phyloP scores from a whole-genome alignment of 2,329 filamentous ascomycete species.

The Pseudogymnoascus sp. region DNA sequence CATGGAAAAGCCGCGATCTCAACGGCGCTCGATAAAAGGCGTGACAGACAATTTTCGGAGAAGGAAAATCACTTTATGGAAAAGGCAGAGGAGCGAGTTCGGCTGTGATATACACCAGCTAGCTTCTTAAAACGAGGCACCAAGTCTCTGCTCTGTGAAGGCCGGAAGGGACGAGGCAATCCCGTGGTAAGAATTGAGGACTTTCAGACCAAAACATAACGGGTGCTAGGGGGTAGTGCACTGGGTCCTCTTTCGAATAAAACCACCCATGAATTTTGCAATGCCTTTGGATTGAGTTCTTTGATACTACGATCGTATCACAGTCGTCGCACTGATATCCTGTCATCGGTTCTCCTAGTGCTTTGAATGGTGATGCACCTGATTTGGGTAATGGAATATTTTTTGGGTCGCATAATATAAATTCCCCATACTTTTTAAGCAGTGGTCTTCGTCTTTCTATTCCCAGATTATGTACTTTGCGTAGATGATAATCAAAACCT shows the following conservation, averaged over 20 bases:
- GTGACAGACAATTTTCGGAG: too few relatives aligned
- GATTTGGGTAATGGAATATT: not conserved
- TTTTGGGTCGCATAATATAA: not conserved
- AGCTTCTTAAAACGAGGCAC: too few relatives aligned
- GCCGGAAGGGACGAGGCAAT: too few relatives aligned
- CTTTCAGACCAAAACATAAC: too few relatives aligned
- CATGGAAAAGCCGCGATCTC: too few relatives aligned
- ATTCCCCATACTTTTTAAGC: not conserved
- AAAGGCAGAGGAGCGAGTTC: too few relatives aligned
- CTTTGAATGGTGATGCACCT: not conserved
- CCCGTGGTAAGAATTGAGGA: too few relatives aligned
- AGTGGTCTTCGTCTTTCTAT: not conserved
- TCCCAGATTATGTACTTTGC: not conserved
- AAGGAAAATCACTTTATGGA: too few relatives aligned
- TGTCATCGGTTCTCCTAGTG: not conserved
- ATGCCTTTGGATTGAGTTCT: not conserved
- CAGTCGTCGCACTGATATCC: not conserved
- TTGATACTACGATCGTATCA: not conserved
- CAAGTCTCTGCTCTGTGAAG: too few relatives aligned
- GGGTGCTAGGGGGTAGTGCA: too few relatives aligned
- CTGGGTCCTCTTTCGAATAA: not conserved
- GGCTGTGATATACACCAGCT: too few relatives aligned
- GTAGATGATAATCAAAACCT: not conserved
- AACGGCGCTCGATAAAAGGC: too few relatives aligned
- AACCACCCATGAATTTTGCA: not conserved